Percentiles rank a stretch among this genome's conserved stretches.
phyloP scores from a whole-genome alignment of 257 asterid genomes.

The Avicennia marina region DNA sequence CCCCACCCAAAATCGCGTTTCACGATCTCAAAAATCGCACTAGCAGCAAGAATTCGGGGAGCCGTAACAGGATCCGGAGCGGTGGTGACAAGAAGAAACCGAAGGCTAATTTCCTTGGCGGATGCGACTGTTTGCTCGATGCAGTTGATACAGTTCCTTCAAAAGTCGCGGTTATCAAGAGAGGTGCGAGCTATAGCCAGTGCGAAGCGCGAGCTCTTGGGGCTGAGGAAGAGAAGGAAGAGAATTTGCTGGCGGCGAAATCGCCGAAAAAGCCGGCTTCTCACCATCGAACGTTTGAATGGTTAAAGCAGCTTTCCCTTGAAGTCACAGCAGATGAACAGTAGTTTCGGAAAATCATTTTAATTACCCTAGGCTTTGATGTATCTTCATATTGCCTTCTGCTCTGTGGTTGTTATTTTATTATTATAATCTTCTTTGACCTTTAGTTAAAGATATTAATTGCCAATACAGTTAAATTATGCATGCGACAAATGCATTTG shows the following conservation, averaged over 20 bases:
- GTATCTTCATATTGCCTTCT: too few species aligned
- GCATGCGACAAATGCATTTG: too few species aligned
- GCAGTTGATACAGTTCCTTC: neutral
- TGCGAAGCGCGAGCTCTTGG: neutral
- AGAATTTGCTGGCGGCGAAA: too few species aligned
- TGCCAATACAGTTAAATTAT: too few species aligned
- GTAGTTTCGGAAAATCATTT: neutral
- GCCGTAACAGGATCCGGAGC: slow-evolving; percentile 16
- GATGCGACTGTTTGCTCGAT: neutral
- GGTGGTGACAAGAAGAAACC: neutral
- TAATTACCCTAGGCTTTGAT: too few species aligned
- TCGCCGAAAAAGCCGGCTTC: neutral
- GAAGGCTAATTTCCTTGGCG: neutral
- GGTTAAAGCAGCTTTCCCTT: neutral
- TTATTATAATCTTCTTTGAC: too few species aligned
- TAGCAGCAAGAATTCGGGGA: slow-evolving; percentile 7
- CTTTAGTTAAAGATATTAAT: too few species aligned
- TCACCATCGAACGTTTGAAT: neutral
- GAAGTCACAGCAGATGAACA: neutral
- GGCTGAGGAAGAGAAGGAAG: too few species aligned
- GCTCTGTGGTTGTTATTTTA: too few species aligned
- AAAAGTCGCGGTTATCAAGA: neutral
- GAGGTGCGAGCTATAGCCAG: neutral
- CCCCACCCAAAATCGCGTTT: neutral
- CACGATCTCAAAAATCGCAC: neutral